These are phyloP conservation scores for Tylopilus sp. DNA, from an alignment of 768 basidiomycete species.

Conservation along the genomic window DNA sequence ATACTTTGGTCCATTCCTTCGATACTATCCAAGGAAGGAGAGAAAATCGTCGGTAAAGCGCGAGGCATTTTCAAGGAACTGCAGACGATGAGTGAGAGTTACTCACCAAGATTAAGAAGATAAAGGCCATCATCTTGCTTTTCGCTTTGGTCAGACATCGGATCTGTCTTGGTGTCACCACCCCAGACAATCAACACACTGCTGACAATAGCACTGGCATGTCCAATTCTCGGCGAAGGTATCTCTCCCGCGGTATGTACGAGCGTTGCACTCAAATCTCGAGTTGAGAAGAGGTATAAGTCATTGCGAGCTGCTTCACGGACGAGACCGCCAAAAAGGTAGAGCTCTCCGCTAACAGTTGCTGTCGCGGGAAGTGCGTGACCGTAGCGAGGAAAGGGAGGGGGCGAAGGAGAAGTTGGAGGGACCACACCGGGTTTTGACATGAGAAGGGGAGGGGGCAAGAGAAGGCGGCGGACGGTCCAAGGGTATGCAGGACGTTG, in stretches of 20 bases:
- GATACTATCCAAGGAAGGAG: constrained; percentile 52
- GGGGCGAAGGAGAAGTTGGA: constrained; percentile 70
- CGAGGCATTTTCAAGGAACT: background rate
- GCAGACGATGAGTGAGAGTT: background rate
- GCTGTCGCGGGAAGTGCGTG: constrained; percentile 83
- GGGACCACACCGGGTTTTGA: constrained; percentile 61
- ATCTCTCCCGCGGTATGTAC: constrained; percentile 87
- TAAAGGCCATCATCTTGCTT: constrained; percentile 92
- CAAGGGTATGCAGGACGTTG: constrained; percentile 75
- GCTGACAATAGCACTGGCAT: constrained; percentile 93
- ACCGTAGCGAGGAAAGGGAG: constrained; percentile 95
- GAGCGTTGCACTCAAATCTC: constrained; percentile 74
- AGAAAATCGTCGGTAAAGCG: constrained; percentile 2
- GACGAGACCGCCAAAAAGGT: constrained; percentile 95
- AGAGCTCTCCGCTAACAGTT: constrained; percentile 82
- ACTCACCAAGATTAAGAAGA: constrained; percentile 87
- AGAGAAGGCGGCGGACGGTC: constrained; percentile 69
- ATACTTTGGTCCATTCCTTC: constrained; percentile 91
- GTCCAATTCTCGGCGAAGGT: constrained; percentile 90
- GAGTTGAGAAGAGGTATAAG: constrained; percentile 83
- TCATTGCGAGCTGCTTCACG: constrained; percentile 88
- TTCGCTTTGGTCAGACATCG: constrained; percentile 56
- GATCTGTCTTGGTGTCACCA: constrained; percentile 88
- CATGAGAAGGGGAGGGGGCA: constrained; percentile 64
- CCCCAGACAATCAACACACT: constrained; percentile 98